Evolutionary conservation across 2,329 filamentous ascomycete genomes (phyloP).

Genomic region (Aspergillus ochraceoroseus): DNA sequence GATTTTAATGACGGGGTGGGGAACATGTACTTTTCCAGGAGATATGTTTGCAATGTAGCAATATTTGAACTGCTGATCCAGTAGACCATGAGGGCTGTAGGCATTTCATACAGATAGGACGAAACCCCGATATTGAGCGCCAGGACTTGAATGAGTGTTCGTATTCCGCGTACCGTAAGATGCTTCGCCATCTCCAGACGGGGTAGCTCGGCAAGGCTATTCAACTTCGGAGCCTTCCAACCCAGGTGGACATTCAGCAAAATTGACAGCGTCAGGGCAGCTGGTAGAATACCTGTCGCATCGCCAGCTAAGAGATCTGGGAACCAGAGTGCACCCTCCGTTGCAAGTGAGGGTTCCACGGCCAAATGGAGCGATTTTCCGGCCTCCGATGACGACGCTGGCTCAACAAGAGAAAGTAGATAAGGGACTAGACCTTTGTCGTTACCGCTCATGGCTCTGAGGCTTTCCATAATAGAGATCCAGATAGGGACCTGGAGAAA

Average conservation of each 20-base stretch:
- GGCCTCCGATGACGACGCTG: constrained; percentile 12
- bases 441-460: constrained; percentile 47
- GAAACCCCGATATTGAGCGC: constrained; percentile 38
- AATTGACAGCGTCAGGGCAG: constrained; percentile 47
- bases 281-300: constrained; percentile 48
- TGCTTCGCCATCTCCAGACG: constrained; percentile 25
- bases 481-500: constrained; percentile 46
- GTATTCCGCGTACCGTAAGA: constrained; percentile 26
- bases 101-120: constrained; percentile 35
- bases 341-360: constrained; percentile 49
- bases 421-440: constrained; percentile 40
- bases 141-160: constrained; percentile 33
- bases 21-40: constrained; percentile 42
- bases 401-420: constrained; percentile 29
- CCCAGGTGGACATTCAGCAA: constrained; percentile 44
- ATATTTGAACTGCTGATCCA: constrained; percentile 47
- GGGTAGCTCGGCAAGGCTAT: constrained; percentile 27
- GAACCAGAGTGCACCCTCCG: constrained; percentile 59
- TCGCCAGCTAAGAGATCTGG: constrained; percentile 53
- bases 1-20: constrained; percentile 28
- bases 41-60: constrained; percentile 39
- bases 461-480: constrained; percentile 45
- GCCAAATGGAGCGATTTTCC: constrained; percentile 24
- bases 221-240: constrained; percentile 24
- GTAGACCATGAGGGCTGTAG: constrained; percentile 47